These are phyloP conservation scores for Mesembryanthemum crystallinum DNA, from an alignment of 148 eudicot species.

Conservation along the genomic window DNA sequence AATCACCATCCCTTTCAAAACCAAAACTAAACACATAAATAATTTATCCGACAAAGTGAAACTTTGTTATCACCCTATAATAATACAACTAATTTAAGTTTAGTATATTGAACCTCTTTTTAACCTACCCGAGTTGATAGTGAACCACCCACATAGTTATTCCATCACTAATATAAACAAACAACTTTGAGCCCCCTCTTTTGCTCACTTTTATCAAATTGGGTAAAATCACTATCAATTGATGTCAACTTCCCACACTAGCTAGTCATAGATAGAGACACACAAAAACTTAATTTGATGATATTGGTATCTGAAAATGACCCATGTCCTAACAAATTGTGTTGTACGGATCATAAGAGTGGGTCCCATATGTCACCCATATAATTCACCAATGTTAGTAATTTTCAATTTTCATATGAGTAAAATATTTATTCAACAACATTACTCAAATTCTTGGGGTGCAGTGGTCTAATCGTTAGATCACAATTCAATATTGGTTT, in stretches of 20 bases:
- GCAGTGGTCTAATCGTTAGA: too few species aligned
- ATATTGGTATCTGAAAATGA: slow-evolving; percentile 22
- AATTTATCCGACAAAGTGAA: not conserved
- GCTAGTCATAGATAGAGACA: slow-evolving; percentile 8
- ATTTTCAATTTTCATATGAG: not conserved
- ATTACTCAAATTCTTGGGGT: too few species aligned
- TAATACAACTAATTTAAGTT: not conserved
- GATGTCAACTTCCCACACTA: slow-evolving; percentile 15
- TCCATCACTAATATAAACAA: slow-evolving; percentile 11
- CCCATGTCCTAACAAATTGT: slow-evolving; percentile 15
- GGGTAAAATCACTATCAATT: slow-evolving; percentile 22
- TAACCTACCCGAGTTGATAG: not conserved
- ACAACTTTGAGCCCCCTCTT: not conserved
- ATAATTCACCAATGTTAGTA: slow-evolving; percentile 10
- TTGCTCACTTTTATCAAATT: not conserved
- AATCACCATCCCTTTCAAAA: not conserved
- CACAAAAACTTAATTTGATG: slow-evolving; percentile 19
- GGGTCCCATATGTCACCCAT: slow-evolving; percentile 8
- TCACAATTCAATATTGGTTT: too few species aligned
- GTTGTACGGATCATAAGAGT: slow-evolving; percentile 21
- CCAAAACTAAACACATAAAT: not conserved
- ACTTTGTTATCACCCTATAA: slow-evolving; percentile 10
- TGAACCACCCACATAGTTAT: not conserved
- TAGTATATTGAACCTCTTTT: not conserved
- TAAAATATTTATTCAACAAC: too few species aligned